phyloP scores from a whole-genome alignment of 2,329 filamentous ascomycete species.

The Colletotrichum phormii region DNA sequence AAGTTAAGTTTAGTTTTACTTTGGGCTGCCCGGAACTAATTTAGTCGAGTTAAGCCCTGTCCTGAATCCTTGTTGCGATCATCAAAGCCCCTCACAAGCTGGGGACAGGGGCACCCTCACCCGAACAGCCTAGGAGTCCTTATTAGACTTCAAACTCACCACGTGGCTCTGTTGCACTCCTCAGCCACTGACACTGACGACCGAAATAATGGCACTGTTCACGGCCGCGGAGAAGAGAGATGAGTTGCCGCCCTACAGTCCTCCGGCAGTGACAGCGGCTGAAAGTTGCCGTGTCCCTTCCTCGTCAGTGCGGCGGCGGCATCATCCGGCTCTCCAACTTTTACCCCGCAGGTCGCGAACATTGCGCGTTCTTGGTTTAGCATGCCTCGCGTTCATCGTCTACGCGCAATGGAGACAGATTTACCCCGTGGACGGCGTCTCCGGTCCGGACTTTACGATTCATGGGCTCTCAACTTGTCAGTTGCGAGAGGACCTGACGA shows the following conservation, averaged over 20 bases:
- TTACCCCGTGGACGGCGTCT: slow-evolving; percentile 18
- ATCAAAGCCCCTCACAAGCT: neutral
- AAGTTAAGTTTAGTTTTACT: neutral
- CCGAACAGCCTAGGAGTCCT: neutral
- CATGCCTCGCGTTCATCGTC: slow-evolving; percentile 61
- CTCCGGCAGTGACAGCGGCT: slow-evolving; percentile 40
- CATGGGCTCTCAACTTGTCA: slow-evolving; percentile 60
- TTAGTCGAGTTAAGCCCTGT: neutral
- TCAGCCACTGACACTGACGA: neutral
- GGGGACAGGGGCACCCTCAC: neutral
- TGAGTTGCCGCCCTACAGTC: slow-evolving; percentile 58
- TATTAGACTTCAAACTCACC: neutral
- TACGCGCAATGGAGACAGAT: slow-evolving; percentile 61
- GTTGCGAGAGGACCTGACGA: slow-evolving; percentile 64
- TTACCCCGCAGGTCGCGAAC: slow-evolving; percentile 28
- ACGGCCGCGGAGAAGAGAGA: slow-evolving; percentile 48
- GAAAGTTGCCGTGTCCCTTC: neutral
- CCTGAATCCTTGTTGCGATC: neutral
- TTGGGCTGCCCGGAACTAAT: neutral
- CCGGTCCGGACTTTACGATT: slow-evolving; percentile 44
- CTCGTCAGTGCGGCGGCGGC: neutral
- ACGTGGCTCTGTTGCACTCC: too few relatives aligned
- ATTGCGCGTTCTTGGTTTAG: slow-evolving; percentile 48
- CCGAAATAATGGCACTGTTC: neutral
- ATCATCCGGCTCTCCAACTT: slow-evolving; percentile 3